Percentiles rank a stretch among this genome's conserved stretches.
These are phyloP conservation scores for Excoecaria cochinchinensis DNA, from an alignment of 345 rosid species.

Conservation along the genomic window DNA sequence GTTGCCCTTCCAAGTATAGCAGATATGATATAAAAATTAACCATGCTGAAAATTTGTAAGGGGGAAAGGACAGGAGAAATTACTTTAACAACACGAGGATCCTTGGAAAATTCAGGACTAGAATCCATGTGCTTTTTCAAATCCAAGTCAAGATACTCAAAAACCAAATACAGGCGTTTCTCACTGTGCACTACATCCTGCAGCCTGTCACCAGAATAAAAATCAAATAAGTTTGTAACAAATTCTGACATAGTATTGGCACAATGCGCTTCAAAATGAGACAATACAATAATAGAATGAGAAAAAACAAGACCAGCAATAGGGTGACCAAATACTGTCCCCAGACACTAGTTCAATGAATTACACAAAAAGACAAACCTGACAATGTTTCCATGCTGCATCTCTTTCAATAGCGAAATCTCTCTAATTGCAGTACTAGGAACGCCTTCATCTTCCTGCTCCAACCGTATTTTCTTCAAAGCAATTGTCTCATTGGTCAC, in stretches of 20 bases:
- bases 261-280: not conserved
- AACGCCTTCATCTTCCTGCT: slow-evolving; percentile 99
- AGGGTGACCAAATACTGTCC: not conserved
- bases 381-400: slow-evolving; percentile 97
- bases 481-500: slow-evolving; percentile 88
- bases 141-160: slow-evolving; percentile 97
- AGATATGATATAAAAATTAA: not conserved
- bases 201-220: slow-evolving; percentile 49
- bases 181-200: slow-evolving; percentile 99
- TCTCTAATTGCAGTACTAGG: slow-evolving; percentile 99
- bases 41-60: slow-evolving; percentile 5
- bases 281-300: not conserved
- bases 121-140: slow-evolving; percentile 99
- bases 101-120: slow-evolving; percentile 81
- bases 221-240: not conserved
- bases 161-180: slow-evolving; percentile 88
- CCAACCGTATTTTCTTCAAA: slow-evolving; percentile 92
- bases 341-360: not conserved
- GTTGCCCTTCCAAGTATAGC: not conserved
- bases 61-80: slow-evolving; percentile 26
- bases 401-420: slow-evolving; percentile 96
- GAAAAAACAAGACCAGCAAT: not conserved
- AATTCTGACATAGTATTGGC: not conserved
- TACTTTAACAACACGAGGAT: slow-evolving; percentile 78
- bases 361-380: slow-evolving; percentile 41